A percentile compares a stretch with the other conserved stretches of the same genome.
phyloP scores from a whole-genome alignment of 1,139 yeast genomes.

The Taphrina populina region DNA sequence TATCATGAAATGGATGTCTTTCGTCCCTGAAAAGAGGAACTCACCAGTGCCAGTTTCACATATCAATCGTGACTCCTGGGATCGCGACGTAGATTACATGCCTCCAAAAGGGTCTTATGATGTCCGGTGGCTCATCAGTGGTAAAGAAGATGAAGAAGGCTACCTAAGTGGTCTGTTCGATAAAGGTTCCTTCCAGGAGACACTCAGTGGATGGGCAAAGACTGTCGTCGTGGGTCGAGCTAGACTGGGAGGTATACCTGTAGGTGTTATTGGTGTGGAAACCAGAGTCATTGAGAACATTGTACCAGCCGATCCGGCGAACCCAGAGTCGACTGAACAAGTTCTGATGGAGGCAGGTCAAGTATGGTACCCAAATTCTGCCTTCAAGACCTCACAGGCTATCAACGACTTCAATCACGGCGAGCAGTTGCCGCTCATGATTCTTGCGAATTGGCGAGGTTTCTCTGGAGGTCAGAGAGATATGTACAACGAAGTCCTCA shows the following conservation, averaged over 20 bases:
- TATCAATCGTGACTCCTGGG: slow-evolving; percentile 71
- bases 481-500: slow-evolving; percentile 96
- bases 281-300: slow-evolving; percentile 84
- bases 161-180: slow-evolving; percentile 89
- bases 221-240: slow-evolving; percentile 99
- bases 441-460: slow-evolving; percentile 99
- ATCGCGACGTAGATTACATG: slow-evolving; percentile 78
- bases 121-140: slow-evolving; percentile 92
- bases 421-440: slow-evolving; percentile 95
- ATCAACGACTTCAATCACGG: slow-evolving; percentile 96
- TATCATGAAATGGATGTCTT: slow-evolving; percentile 95
- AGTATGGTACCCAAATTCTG: slow-evolving; percentile 99
- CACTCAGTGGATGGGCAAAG: slow-evolving; percentile 97
- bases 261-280: slow-evolving; percentile 97
- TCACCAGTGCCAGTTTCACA: slow-evolving; percentile 89
- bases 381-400: slow-evolving; percentile 98
- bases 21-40: slow-evolving; percentile 85
- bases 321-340: slow-evolving; percentile 86
- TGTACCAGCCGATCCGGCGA: slow-evolving; percentile 96
- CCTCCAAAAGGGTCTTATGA: slow-evolving; percentile 82
- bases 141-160: slow-evolving; percentile 61
- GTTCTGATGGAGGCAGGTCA: slow-evolving; percentile 95
- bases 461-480: slow-evolving; percentile 99
- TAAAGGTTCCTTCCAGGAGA: slow-evolving; percentile 89
- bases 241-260: slow-evolving; percentile 95